These are phyloP conservation scores for Jackrogersella multiformis DNA, from an alignment of 495 filamentous ascomycete species.

Conservation along the genomic window DNA sequence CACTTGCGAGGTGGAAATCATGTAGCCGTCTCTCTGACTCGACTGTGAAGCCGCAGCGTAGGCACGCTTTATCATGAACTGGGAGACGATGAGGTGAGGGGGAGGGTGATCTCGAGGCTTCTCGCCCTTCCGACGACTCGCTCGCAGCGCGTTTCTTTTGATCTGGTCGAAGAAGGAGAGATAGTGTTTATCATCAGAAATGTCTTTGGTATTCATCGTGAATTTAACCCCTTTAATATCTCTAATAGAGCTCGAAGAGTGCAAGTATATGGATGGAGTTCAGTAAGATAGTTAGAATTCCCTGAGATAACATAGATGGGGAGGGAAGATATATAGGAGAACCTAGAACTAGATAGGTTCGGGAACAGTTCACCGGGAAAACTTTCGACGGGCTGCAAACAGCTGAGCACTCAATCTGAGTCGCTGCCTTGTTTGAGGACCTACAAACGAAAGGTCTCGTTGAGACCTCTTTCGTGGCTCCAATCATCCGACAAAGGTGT, in stretches of 20 bases:
- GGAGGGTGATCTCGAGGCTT: constrained; percentile 26
- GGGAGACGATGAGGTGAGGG: not conserved
- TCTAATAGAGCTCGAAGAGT: not conserved
- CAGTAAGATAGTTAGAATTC: not conserved
- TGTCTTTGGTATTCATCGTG: constrained; percentile 13
- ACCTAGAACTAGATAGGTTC: not conserved
- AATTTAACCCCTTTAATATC: not conserved
- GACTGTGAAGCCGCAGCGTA: not conserved
- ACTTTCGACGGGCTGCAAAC: not conserved
- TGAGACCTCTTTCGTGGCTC: constrained; percentile 3
- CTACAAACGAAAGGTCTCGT: not conserved
- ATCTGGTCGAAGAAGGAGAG: not conserved
- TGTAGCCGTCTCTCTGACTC: not conserved
- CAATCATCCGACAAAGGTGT: not conserved
- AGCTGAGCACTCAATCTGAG: not conserved
- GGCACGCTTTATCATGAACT: constrained; percentile 13
- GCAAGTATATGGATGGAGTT: not conserved
- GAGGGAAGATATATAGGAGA: not conserved
- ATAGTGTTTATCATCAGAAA: not conserved
- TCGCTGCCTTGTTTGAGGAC: not conserved
- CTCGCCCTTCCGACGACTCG: constrained; percentile 26
- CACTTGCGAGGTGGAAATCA: constrained; percentile 10
- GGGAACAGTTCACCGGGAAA: not conserved
- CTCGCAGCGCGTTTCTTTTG: constrained; percentile 4
- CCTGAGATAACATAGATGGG: not conserved